Base-by-base conservation (phyloP, 164 flowering plant genomes). In the Umbilicus rupestris region DNA sequence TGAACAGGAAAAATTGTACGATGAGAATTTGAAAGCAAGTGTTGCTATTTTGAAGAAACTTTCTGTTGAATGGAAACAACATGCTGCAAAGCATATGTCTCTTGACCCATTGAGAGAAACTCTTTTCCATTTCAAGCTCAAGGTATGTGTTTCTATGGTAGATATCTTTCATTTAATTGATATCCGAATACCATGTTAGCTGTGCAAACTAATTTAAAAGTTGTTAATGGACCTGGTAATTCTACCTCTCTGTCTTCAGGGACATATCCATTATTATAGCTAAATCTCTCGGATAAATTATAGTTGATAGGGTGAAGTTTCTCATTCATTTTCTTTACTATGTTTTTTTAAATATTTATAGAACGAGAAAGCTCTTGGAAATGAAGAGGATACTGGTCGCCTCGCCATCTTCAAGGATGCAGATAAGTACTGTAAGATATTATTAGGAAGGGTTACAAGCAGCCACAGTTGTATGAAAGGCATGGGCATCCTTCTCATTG, bases 1-100 rank as follows among this genome's bases (percentile, higher is more conserved):
- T 28, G 19, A 55, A 29, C 60, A 55, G 60, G 60, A 55, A 55
- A 55, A 55, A 28, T 3, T 55, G 60, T 55, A 55, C 19, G 60
- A 55, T 28, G 60, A 55, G 60, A 55, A 55, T 55, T 55, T 55
- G 60, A 28, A 55, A 55, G 60, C 60, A 26, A 55, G 60, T 55
- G 60, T 55, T 55, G 60, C 60, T 55, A 14, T 55, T 55, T 28
- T 55, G 60, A 55, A 55, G 31, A 55, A 55, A 19, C 60, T 55
- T 55, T 26, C 33, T 55, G 60, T 28, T 28, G 60, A 55, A 11
- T 55, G 60, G 60, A 55, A 28, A 55, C 60, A 55, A 28, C 60
- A 55, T 28, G 33, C 60, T 16, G 33, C 60, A 55, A 55, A 55
- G 19, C 60, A 28, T 55, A 16, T 15, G 7, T 55, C 60, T 55